phyloP scores from a whole-genome alignment of 805 yeast genomes.

The Cephaloascus fragrans region DNA sequence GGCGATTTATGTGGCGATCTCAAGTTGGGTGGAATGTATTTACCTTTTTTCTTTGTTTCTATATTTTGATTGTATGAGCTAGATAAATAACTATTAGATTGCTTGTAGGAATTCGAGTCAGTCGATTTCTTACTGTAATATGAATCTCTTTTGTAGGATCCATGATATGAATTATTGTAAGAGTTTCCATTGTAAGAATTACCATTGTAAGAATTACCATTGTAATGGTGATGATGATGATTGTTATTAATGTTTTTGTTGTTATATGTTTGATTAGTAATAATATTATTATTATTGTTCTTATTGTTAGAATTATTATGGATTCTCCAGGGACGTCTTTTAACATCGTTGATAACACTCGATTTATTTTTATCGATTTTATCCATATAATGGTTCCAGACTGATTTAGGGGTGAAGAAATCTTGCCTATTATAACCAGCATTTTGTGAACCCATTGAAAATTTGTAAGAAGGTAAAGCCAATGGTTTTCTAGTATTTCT shows the following conservation, averaged over 20 bases:
- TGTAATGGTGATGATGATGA: slow-evolving; percentile 7
- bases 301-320: slow-evolving; percentile 11
- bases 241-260: slow-evolving; percentile 5
- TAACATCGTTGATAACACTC: slow-evolving; percentile 10
- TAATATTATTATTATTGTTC: slow-evolving; percentile 14
- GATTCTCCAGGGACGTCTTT: slow-evolving; percentile 20
- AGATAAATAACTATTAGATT: too few species aligned
- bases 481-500: slow-evolving; percentile 48
- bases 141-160: too few species aligned
- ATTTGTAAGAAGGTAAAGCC: slow-evolving; percentile 52
- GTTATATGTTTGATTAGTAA: slow-evolving; percentile 5
- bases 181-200: slow-evolving; percentile 4
- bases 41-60: too few species aligned
- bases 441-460: slow-evolving; percentile 7
- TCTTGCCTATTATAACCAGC: slow-evolving; percentile 52
- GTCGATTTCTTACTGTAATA: too few species aligned
- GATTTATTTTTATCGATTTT: slow-evolving; percentile 35
- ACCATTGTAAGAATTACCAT: slow-evolving; percentile 7
- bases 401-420: slow-evolving; percentile 71
- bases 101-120: too few species aligned
- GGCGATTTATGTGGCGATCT: slow-evolving; percentile 29
- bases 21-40: slow-evolving; percentile 31
- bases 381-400: slow-evolving; percentile 61
- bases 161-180: too few species aligned
- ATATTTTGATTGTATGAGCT: too few species aligned